Conservation (phyloP, 1,139 yeast species). For the Kodamaea derodonti region DNA sequence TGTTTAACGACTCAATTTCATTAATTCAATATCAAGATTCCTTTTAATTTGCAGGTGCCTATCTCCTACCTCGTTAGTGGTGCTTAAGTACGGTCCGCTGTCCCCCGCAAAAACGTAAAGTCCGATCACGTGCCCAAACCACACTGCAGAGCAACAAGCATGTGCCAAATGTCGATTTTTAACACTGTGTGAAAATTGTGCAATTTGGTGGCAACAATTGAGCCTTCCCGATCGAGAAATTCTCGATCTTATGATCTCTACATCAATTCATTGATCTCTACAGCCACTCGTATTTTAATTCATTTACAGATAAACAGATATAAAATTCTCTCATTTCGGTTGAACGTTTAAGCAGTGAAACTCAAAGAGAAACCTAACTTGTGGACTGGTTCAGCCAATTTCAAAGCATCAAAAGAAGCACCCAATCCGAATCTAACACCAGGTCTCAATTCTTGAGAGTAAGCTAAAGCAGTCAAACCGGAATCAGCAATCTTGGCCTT, state of each 20-base stretch:
- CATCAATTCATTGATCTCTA: not conserved
- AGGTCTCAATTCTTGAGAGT: constrained; percentile 93
- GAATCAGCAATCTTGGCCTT: constrained; percentile 97
- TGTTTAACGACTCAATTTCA: too few relatives aligned
- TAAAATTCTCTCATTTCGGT: not conserved
- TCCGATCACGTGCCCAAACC: not conserved
- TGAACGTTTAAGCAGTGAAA: constrained; percentile 81
- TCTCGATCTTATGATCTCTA: not conserved
- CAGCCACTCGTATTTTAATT: not conserved
- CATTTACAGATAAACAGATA: not conserved
- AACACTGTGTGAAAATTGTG: not conserved
- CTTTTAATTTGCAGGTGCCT: too few relatives aligned
- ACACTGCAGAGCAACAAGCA: not conserved
- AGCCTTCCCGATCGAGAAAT: too few relatives aligned
- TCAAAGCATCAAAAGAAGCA: constrained; percentile 93
- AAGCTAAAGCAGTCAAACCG: constrained; percentile 91
- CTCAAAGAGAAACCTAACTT: constrained; percentile 94
- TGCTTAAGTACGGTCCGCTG: too few relatives aligned
- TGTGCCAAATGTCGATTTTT: not conserved
- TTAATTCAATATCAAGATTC: too few relatives aligned
- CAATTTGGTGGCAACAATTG: not conserved
- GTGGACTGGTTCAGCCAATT: constrained; percentile 96
- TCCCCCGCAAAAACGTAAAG: not conserved
- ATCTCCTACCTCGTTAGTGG: too few relatives aligned
- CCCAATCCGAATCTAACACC: constrained; percentile 98